Percentiles rank a stretch among this genome's conserved stretches.
Evolutionary conservation across 768 basidiomycete genomes (phyloP).

Genomic region (Tephrocybe rancida): DNA sequence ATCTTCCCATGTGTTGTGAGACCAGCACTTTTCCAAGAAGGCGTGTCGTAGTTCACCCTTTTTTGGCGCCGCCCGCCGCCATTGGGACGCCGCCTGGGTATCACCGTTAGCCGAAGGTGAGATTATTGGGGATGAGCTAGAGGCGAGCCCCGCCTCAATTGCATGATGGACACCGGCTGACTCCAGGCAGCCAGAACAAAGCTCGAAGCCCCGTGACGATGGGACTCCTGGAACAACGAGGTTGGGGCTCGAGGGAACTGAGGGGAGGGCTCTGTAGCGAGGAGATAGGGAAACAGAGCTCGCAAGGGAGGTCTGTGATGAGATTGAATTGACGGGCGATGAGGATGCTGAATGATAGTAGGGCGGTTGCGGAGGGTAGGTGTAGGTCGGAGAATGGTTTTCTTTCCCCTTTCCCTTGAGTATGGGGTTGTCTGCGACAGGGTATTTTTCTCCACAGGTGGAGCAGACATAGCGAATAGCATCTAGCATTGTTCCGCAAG

Average conservation of each 20-base stretch:
- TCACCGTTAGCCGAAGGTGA: slow-evolving; percentile 56
- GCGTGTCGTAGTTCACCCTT: slow-evolving; percentile 84
- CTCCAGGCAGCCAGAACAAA: slow-evolving; percentile 82
- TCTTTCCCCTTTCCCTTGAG: slow-evolving; percentile 56
- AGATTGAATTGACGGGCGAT: slow-evolving; percentile 20
- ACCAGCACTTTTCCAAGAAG: slow-evolving; percentile 88
- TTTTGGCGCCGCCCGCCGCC: slow-evolving; percentile 69
- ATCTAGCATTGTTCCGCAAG: slow-evolving; percentile 74
- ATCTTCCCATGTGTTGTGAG: slow-evolving; percentile 80
- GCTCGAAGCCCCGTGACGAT: slow-evolving; percentile 66
- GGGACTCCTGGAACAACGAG: slow-evolving; percentile 24
- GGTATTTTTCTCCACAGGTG: slow-evolving; percentile 80
- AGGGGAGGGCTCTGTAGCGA: slow-evolving; percentile 48
- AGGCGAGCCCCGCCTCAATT: slow-evolving; percentile 55
- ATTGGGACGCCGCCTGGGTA: slow-evolving; percentile 52
- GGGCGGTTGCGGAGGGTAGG: slow-evolving; percentile 38
- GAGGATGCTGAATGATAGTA: slow-evolving; percentile 28
- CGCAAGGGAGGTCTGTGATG: slow-evolving; percentile 41
- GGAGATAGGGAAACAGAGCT: slow-evolving; percentile 21
- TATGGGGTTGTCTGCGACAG: slow-evolving; percentile 29
- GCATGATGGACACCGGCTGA: slow-evolving; percentile 79
- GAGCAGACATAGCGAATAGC: slow-evolving; percentile 90
- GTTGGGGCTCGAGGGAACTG: slow-evolving; percentile 33
- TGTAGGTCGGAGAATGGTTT: slow-evolving; percentile 21
- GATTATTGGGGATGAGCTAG: slow-evolving; percentile 46